A percentile compares a stretch with the other conserved stretches of the same genome.
phyloP scores from a whole-genome alignment of 352 stramenopile genomes.

The Pythium brachiatum region DNA sequence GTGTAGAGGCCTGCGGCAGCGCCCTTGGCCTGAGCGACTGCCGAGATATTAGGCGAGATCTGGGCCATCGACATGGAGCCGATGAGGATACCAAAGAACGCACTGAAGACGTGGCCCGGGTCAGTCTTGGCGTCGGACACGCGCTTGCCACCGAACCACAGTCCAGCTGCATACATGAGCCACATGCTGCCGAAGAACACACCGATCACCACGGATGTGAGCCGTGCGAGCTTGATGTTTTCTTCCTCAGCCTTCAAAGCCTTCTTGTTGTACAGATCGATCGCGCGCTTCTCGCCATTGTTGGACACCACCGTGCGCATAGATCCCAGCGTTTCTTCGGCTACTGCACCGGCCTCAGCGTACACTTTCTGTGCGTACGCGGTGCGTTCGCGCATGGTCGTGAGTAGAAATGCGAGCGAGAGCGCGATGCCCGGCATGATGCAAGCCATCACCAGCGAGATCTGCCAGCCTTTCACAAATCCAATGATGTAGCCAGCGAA shows the following conservation, averaged over 20 bases:
- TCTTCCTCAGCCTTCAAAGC: conserved; percentile 27
- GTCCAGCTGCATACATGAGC: conserved; percentile 27
- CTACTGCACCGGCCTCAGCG: conserved; percentile 33
- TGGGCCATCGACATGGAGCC: conserved; percentile 34
- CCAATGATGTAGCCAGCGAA: conserved; percentile 33
- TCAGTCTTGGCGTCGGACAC: conserved; percentile 28
- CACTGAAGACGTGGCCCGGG: conserved; percentile 30
- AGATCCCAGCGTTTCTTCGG: conserved; percentile 34
- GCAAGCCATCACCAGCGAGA: conserved; percentile 35
- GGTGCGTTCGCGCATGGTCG: conserved; percentile 24
- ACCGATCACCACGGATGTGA: conserved; percentile 25
- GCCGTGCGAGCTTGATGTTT: conserved; percentile 31
- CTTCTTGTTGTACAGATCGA: conserved; percentile 30
- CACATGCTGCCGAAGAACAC: conserved; percentile 30
- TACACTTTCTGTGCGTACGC: conserved; percentile 28
- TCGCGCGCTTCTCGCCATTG: conserved; percentile 29
- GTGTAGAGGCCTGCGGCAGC: conserved; percentile 31
- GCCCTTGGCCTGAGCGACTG: conserved; percentile 29
- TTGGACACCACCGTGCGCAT: conserved; percentile 39
- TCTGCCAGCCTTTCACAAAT: conserved; percentile 35
- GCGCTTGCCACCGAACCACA: conserved; percentile 36
- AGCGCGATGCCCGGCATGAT: conserved; percentile 36
- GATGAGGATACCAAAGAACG: conserved; percentile 36
- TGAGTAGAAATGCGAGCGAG: conserved; percentile 31
- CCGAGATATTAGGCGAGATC: conserved; percentile 33